These are phyloP conservation scores for Fraxinus sp. DNA, from an alignment of 305 asterid species.

Conservation along the genomic window DNA sequence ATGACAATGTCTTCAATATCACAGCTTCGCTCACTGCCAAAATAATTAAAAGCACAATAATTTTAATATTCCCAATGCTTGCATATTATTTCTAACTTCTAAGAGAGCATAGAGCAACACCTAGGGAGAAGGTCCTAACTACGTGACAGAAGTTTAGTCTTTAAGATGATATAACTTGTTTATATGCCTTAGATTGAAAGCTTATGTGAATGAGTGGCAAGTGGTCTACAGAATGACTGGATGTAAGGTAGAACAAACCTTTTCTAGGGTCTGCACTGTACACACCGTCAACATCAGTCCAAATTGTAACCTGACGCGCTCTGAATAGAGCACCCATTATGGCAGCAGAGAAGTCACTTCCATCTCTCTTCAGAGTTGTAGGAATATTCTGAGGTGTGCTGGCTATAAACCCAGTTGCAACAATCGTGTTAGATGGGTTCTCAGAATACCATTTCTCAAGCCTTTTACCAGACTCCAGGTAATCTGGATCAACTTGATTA, in stretches of 20 bases:
- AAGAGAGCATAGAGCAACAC: background rate
- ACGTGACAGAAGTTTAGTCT: background rate
- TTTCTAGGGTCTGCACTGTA: conserved; percentile 97
- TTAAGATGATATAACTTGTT: background rate
- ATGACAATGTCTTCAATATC: background rate
- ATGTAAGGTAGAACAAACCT: conserved; percentile 43
- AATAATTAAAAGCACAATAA: background rate
- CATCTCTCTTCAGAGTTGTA: background rate
- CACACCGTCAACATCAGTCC: conserved; percentile 98
- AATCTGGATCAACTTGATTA: background rate
- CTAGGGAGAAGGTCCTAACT: background rate
- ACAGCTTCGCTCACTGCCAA: background rate
- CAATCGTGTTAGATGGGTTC: background rate
- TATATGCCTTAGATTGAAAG: background rate
- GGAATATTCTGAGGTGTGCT: background rate
- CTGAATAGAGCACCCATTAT: background rate
- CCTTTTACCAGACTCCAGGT: background rate
- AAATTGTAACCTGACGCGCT: conserved; percentile 72
- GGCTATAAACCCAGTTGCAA: background rate
- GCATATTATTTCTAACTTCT: background rate
- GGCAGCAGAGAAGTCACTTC: background rate
- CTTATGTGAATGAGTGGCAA: background rate
- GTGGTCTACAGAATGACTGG: background rate
- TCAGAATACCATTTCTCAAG: background rate
- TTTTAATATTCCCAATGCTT: background rate